Evolutionary conservation across 257 asterid genomes (phyloP), one percentile per base, ranked within the genome.

Genomic region (Plantago ovata): DNA sequence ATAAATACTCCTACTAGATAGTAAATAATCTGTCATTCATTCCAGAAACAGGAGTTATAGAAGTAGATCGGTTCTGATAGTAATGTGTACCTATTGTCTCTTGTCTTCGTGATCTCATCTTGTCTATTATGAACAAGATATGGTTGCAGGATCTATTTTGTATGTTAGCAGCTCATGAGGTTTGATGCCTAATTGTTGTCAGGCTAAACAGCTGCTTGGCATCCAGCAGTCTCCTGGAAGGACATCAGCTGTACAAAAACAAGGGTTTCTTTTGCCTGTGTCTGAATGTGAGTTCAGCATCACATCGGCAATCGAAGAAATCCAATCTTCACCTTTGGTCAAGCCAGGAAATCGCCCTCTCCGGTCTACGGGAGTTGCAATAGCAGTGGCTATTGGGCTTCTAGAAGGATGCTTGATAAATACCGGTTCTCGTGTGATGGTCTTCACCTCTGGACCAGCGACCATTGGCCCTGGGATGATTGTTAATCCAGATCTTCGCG

Each of bases 401-500:
- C 55, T 92, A 28, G 97, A 92, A 76, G 98, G 91, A 53, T 84
- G 90, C 76, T 69, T 42, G 43, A 71, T 84, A 61, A 77, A 65
- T 67, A 76, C 85, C 12, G 98, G 95, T 53, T 84, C 98, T 6
- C 95, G 94, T 48, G 69, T 92, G 59, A 88, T 85, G 95, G 79
- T 92, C 68, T 92, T 92, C 89, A 85, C 97, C 47, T 84, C 95
- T 9, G 98, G 98, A 18, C 97, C 98, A 20, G 85, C 95, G 62
- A 92, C 97, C 36, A 18, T 79, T 15, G 98, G 98, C 72, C 95
- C 97, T 3, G 98, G 98, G 45, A 72, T 61, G 64, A 71, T 92
- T 15, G 95, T 88, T 45, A 66, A 69, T 70, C 79, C 95, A 20
- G 89, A 88, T 60, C 77, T 82, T 46, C 72, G 70, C 47, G 60